phyloP scores from a whole-genome alignment of 2,329 filamentous ascomycete species.

The Dactylellina parvicollis region DNA sequence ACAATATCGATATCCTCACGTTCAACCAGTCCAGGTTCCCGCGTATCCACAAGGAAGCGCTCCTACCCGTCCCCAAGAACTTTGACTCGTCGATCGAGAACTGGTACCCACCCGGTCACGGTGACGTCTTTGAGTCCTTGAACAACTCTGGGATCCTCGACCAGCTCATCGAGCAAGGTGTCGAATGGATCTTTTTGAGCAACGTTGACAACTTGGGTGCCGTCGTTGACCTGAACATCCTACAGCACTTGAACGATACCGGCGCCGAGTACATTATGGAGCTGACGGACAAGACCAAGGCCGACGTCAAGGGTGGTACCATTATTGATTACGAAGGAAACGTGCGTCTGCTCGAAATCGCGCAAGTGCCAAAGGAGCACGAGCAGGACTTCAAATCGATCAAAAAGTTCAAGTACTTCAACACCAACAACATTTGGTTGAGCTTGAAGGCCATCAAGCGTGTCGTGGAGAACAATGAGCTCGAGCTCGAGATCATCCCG shows the following conservation, averaged over 20 bases:
- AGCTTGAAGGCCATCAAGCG: constrained; percentile 98
- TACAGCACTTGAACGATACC: constrained; percentile 99
- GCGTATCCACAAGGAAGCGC: constrained; percentile 96
- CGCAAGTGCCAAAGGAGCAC: constrained; percentile 99
- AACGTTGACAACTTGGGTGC: constrained; percentile 99
- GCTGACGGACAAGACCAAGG: constrained; percentile 99
- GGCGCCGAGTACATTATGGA: constrained; percentile 99
- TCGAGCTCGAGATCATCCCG: constrained; percentile 99
- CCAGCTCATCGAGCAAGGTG: constrained; percentile 91
- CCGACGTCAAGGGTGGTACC: constrained; percentile 99
- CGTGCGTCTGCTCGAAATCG: constrained; percentile 95
- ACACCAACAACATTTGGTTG: constrained; percentile 99
- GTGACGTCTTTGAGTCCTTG: constrained; percentile 98
- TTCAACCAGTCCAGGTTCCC: constrained; percentile 99
- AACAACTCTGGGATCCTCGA: constrained; percentile 99
- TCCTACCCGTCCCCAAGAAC: constrained; percentile 91
- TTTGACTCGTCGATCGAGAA: constrained; percentile 87
- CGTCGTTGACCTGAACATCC: constrained; percentile 95
- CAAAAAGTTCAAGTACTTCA: constrained; percentile 99
- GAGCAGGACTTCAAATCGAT: constrained; percentile 99
- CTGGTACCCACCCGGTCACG: constrained; percentile 99
- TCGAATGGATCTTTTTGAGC: constrained; percentile 98
- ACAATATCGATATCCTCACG: constrained; percentile 99
- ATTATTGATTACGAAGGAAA: constrained; percentile 99
- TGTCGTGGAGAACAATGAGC: constrained; percentile 96